Percentiles rank a stretch among this genome's conserved stretches.
phyloP scores from a whole-genome alignment of 257 asterid genomes.

The Solanum sejunctum region DNA sequence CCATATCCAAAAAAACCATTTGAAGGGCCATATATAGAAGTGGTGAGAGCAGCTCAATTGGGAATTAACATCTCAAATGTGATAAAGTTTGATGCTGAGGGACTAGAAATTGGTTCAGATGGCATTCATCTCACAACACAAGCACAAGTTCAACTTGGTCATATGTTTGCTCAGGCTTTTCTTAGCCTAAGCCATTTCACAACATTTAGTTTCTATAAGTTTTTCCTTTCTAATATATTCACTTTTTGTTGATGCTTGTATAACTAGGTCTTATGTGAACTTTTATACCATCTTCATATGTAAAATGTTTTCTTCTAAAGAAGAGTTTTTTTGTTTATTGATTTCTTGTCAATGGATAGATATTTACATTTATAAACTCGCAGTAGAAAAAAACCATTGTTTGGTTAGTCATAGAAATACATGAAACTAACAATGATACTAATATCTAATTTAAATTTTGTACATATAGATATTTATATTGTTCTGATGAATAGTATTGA shows the following conservation, averaged over 20 bases:
- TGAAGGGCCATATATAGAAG: slow-evolving; percentile 27
- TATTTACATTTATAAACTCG: neutral
- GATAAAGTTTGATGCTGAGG: slow-evolving; percentile 49
- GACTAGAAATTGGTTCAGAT: slow-evolving; percentile 30
- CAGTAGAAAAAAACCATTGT: neutral
- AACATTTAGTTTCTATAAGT: neutral
- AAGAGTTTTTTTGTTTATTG: neutral
- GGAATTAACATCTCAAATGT: slow-evolving; percentile 33
- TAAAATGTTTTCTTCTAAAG: neutral
- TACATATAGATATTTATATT: neutral
- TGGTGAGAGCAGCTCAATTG: slow-evolving; percentile 46
- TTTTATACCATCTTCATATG: neutral
- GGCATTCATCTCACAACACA: slow-evolving; percentile 38
- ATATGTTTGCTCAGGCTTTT: slow-evolving; percentile 35
- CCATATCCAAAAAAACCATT: neutral
- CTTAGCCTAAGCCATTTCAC: neutral
- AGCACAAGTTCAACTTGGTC: slow-evolving; percentile 48
- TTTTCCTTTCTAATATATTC: neutral
- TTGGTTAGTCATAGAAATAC: neutral
- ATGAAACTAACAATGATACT: neutral
- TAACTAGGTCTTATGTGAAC: neutral
- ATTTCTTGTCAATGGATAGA: neutral
- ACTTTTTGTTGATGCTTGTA: neutral
- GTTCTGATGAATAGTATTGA: too few species aligned
- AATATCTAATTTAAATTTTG: neutral